Evolutionary conservation across 208 protist genomes (phyloP).

Genomic region (Herpetomonas tarakana): DNA sequence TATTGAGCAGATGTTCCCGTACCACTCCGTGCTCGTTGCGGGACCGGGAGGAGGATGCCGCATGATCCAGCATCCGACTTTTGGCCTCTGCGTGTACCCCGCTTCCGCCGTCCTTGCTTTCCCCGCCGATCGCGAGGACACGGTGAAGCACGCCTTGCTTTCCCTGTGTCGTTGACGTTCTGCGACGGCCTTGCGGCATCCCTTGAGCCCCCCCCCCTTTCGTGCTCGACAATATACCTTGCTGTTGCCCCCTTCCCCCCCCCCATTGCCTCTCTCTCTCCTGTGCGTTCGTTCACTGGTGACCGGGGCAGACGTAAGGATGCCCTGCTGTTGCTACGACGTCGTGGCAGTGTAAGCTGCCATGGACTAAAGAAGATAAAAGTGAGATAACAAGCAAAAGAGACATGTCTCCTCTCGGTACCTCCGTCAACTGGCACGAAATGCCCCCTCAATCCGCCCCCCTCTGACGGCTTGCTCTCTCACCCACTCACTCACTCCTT

Average conservation of each 20-base stretch:
- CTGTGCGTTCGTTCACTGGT: no score
- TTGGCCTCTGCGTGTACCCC: conserved; percentile 45
- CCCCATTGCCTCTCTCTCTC: neutral
- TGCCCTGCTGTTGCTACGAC: no score
- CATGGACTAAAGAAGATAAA: no score
- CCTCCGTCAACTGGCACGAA: no score
- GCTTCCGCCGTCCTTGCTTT: conserved; percentile 26
- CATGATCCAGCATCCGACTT: conserved; percentile 44
- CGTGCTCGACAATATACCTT: no score
- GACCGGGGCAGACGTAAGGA: no score
- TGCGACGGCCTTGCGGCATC: neutral
- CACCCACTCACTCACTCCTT: neutral
- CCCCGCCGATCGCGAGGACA: conserved; percentile 10
- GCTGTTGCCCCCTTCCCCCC: neutral
- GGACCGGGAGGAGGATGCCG: conserved; percentile 40
- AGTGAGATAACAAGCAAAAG: no score
- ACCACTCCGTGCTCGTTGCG: conserved; percentile 32
- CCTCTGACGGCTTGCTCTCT: no score
- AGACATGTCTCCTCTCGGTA: no score
- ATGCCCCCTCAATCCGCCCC: no score
- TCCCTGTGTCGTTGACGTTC: conserved; percentile 8
- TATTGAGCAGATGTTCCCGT: conserved; percentile 46
- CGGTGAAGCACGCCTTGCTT: conserved; percentile 13
- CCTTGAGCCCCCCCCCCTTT: no score
- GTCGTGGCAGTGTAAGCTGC: no score